Percentiles rank a stretch among this genome's conserved stretches.
Conservation (phyloP, 805 yeast genomes). For the Wickerhamiella australiensis region DNA sequence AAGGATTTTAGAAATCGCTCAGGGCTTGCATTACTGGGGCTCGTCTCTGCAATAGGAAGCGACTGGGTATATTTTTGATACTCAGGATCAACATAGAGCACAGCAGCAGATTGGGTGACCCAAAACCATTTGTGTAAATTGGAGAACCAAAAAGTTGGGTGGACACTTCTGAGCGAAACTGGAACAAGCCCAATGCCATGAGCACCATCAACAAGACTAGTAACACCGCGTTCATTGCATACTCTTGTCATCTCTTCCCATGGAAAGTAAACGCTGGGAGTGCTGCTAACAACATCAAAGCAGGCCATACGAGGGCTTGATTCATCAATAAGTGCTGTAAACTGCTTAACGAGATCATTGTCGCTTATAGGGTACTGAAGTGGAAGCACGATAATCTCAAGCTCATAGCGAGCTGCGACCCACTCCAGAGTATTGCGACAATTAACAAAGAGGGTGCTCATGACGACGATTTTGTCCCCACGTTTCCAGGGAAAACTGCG, state of each 20-base stretch:
- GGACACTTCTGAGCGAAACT: slow-evolving; percentile 20
- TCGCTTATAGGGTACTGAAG: slow-evolving; percentile 37
- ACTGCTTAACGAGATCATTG: slow-evolving; percentile 30
- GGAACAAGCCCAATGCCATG: slow-evolving; percentile 44
- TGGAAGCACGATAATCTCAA: slow-evolving; percentile 31
- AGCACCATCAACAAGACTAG: slow-evolving; percentile 61
- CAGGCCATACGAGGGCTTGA: slow-evolving; percentile 32
- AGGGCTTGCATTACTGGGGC: slow-evolving; percentile 10
- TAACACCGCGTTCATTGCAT: slow-evolving; percentile 36
- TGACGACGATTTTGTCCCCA: slow-evolving; percentile 41
- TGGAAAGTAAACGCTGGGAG: slow-evolving; percentile 53
- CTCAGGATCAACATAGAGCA: slow-evolving; percentile 43
- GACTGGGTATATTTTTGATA: slow-evolving; percentile 43
- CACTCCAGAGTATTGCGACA: slow-evolving; percentile 38
- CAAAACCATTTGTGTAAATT: slow-evolving; percentile 63
- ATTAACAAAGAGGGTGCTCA: slow-evolving; percentile 42
- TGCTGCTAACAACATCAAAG: slow-evolving; percentile 45
- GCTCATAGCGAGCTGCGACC: slow-evolving; percentile 24
- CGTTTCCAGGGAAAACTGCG: slow-evolving; percentile 40
- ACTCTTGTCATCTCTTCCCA: slow-evolving; percentile 36
- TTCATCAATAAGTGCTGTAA: slow-evolving; percentile 24
- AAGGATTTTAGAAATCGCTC: slow-evolving; percentile 34
- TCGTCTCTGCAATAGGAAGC: slow-evolving; percentile 34
- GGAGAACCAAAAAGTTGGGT: slow-evolving; percentile 50
- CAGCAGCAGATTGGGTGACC: slow-evolving; percentile 46